Percentiles rank a stretch among this genome's conserved stretches.
These are phyloP conservation scores for Blastobotrys persicus DNA, from an alignment of 1,139 yeast genomes.

Conservation along the genomic window DNA sequence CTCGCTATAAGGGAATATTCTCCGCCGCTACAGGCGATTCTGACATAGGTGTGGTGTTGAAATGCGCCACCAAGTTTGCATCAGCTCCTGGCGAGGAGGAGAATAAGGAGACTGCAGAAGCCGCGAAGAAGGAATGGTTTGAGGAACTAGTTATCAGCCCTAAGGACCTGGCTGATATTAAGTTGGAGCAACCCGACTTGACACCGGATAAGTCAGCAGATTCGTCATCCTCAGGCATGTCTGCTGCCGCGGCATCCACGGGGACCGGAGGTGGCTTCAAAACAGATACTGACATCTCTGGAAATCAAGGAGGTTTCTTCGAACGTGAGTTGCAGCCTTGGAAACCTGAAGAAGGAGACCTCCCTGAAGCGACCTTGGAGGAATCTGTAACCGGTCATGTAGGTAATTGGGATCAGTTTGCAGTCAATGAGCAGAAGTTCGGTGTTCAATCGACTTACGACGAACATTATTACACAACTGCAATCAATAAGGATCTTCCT, in stretches of 20 bases:
- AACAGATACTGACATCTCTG: slow-evolving; percentile 82
- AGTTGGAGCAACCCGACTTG: slow-evolving; percentile 47
- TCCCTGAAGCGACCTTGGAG: slow-evolving; percentile 33
- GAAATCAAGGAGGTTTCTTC: slow-evolving; percentile 40
- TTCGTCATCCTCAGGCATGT: slow-evolving; percentile 6
- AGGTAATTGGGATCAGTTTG: slow-evolving; percentile 84
- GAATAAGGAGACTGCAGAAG: slow-evolving; percentile 32
- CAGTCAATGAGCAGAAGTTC: slow-evolving; percentile 81
- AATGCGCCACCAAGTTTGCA: slow-evolving; percentile 47
- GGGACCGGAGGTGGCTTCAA: slow-evolving; percentile 46
- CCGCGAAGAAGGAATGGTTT: slow-evolving; percentile 40
- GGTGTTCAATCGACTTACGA: slow-evolving; percentile 86
- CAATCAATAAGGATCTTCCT: slow-evolving; percentile 70
- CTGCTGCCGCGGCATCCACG: slow-evolving; percentile 16
- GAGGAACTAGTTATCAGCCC: slow-evolving; percentile 53
- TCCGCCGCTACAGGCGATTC: slow-evolving; percentile 42
- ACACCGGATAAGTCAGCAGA: slow-evolving; percentile 27
- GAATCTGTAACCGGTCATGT: slow-evolving; percentile 45
- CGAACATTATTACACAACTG: slow-evolving; percentile 87
- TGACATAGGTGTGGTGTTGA: slow-evolving; percentile 53
- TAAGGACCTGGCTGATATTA: slow-evolving; percentile 64
- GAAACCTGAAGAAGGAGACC: slow-evolving; percentile 64
- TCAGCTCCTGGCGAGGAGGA: slow-evolving; percentile 40
- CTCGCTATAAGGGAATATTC: slow-evolving; percentile 58
- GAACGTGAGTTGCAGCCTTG: slow-evolving; percentile 81